Conservation (phyloP, 345 rosid genomes). For the Eucalyptus viminalis region DNA sequence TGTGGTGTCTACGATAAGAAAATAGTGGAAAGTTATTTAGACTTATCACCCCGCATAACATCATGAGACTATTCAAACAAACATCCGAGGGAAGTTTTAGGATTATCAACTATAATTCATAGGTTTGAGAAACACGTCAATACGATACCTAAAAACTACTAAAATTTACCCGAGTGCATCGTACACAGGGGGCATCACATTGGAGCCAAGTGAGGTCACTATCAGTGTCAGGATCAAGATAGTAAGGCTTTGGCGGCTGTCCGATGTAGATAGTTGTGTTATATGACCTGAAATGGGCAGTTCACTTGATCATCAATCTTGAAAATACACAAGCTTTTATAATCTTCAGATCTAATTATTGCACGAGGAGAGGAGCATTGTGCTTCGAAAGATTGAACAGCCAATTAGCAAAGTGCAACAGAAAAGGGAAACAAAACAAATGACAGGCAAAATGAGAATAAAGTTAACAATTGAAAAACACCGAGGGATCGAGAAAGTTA, state of each 20-base stretch:
- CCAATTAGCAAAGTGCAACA: not conserved
- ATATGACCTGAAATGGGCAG: slow-evolving; percentile 36
- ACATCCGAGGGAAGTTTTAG: not conserved
- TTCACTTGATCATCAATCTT: not conserved
- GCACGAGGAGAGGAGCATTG: not conserved
- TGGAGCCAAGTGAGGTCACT: slow-evolving; percentile 98
- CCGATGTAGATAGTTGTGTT: slow-evolving; percentile 56
- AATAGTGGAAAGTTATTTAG: not conserved
- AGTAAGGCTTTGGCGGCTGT: slow-evolving; percentile 76
- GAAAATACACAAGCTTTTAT: not conserved
- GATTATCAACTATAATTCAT: not conserved
- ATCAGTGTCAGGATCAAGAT: slow-evolving; percentile 86
- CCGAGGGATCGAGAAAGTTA: no score
- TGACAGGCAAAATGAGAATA: not conserved
- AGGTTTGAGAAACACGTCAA: not conserved
- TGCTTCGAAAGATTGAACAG: not conserved
- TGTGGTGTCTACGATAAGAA: slow-evolving; percentile 48
- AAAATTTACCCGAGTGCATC: slow-evolving; percentile 34
- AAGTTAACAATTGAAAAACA: not conserved
- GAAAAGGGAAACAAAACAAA: not conserved
- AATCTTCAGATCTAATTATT: not conserved
- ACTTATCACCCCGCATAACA: not conserved
- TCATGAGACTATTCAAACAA: not conserved
- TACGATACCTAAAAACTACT: not conserved
- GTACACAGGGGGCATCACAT: slow-evolving; percentile 76